Percentiles rank a stretch among this genome's conserved stretches.
These are phyloP conservation scores for Picea abies DNA, from an alignment of 83 land plant genomes.

Conservation along the genomic window DNA sequence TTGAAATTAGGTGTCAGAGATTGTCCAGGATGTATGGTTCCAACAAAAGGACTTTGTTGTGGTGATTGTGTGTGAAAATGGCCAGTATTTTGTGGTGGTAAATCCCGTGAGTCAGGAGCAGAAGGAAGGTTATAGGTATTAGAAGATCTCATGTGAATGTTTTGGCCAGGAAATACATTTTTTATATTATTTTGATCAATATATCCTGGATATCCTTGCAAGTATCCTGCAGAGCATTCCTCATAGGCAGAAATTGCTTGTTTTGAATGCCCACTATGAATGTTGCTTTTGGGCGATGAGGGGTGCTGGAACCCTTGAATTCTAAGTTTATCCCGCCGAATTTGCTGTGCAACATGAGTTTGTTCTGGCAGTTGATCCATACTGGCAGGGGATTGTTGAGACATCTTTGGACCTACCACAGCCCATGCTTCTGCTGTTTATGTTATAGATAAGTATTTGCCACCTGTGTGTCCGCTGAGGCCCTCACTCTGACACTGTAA, in stretches of 20 bases:
- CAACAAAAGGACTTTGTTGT: conserved; percentile 11
- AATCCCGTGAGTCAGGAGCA: background rate
- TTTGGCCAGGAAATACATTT: background rate
- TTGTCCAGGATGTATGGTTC: background rate
- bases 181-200: conserved; percentile 7
- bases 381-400: conserved; percentile 1
- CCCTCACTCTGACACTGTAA: background rate
- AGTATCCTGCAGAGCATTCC: conserved; percentile 8
- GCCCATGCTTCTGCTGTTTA: background rate
- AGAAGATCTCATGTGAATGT: background rate
- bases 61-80: background rate
- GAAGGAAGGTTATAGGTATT: background rate
- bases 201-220: background rate
- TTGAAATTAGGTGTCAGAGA: conserved; percentile 7
- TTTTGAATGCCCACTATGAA: background rate
- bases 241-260: background rate
- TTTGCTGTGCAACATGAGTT: conserved; percentile 13
- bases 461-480: background rate
- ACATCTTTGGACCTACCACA: background rate
- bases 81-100: background rate
- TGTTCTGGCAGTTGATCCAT: background rate
- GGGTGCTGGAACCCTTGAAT: background rate
- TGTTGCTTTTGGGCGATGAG: background rate
- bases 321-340: background rate
- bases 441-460: background rate